Conservation (phyloP, 345 rosid genomes). For the Acer negundo region DNA sequence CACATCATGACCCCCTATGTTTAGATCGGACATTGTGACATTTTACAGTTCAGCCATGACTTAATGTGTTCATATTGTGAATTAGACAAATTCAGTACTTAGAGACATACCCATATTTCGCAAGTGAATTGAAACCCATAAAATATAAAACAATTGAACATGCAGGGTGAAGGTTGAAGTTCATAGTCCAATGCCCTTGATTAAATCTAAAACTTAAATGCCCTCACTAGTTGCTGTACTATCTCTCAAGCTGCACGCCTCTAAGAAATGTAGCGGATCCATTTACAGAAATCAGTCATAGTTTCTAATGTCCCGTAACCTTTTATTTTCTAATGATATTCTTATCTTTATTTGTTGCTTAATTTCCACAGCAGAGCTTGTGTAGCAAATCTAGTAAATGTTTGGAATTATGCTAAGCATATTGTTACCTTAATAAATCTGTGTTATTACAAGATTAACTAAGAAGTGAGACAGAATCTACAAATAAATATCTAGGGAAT, state of each 20-base stretch:
- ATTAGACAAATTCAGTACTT: slow-evolving; percentile 10
- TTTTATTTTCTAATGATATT: neutral
- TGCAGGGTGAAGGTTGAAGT: neutral
- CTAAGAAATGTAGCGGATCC: neutral
- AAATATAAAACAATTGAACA: neutral
- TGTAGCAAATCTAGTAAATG: neutral
- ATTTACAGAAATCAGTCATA: neutral
- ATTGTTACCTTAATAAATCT: neutral
- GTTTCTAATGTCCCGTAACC: neutral
- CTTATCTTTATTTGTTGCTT: neutral
- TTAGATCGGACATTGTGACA: neutral
- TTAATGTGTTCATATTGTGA: neutral
- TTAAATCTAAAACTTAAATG: neutral
- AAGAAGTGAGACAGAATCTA: neutral
- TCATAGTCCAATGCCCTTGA: neutral
- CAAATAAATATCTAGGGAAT: neutral
- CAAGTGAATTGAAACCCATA: neutral
- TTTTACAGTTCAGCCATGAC: neutral
- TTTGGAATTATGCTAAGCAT: neutral
- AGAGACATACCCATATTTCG: neutral
- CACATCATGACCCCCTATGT: neutral
- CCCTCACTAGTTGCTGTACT: neutral
- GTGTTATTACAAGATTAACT: neutral
- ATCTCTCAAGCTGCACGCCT: neutral
- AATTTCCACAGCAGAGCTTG: neutral